Evolutionary conservation across 331 rosid species (phyloP), one percentile per base, ranked within the genome.

Genomic region (Malus hybrid): DNA sequence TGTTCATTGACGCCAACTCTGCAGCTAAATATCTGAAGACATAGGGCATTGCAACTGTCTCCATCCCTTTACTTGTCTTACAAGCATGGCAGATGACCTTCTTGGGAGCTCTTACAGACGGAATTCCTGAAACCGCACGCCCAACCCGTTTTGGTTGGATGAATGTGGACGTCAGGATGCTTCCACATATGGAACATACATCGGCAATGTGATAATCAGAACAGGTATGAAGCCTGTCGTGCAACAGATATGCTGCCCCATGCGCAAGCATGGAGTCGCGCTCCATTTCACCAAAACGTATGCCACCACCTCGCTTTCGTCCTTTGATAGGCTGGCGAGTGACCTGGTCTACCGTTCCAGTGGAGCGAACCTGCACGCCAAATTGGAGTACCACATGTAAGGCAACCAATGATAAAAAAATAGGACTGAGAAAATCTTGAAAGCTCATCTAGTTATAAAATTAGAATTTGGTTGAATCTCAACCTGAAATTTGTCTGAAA

Each of bases 201-300:
- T 94, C 96, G 13, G 97, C 99, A 56, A 94, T 80, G 83, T 94
- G 97, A 85, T 88, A 80, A 80, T 94, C 99, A 11, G 99, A 94
- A 81, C 97, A 89, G 7, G 97, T 88, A 73, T 94, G 99, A 65
- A 94, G 87, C 77, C 99, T 88, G 54, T 94, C 99, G 22, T 94
- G 99, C 59, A 94, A 78, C 76, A 94, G 83, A 79, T 94, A 94
- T 9, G 99, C 90, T 24, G 97, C 97, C 50, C 99, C 99, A 18
- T 94, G 99, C 8, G 99, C 99, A 64, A 94, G 99, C 84, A 94
- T 74, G 15, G 99, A 94, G 78, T 94, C 99, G 0, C 99, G 91
- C 82, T 94, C 99, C 99, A 95, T 95, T 87, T 95, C 99, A 27
- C 97, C 99, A 44, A 95, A 95, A 65, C 99, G 96, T 31, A 95